Percentiles rank a stretch among this genome's conserved stretches.
Conservation (phyloP, 495 filamentous ascomycete genomes). For the Hyaloscypha finlandica region DNA sequence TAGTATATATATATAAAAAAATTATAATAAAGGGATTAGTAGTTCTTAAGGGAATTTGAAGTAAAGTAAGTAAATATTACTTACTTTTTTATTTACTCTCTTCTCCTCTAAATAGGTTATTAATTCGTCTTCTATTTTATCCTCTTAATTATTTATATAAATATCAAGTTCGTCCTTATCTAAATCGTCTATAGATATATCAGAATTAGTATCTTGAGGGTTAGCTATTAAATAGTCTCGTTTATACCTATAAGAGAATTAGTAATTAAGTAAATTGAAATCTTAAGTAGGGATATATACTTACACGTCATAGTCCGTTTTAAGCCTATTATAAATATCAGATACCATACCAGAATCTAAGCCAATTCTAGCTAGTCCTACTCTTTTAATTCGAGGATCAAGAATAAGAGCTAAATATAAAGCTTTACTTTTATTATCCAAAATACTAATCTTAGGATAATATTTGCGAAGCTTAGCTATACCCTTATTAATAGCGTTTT, state of each 20-base stretch:
- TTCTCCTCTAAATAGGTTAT: neutral
- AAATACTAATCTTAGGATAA: conserved; percentile 13
- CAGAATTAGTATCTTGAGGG: neutral
- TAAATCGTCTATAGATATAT: neutral
- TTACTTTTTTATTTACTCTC: neutral
- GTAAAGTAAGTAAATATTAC: neutral
- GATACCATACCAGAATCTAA: neutral
- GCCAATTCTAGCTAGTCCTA: neutral
- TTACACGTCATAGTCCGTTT: neutral
- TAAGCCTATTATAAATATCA: neutral
- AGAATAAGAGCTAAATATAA: conserved; percentile 16
- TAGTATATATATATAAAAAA: neutral
- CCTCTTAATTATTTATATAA: neutral
- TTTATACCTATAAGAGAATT: conserved; percentile 1
- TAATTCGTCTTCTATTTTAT: neutral
- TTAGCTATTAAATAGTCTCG: neutral
- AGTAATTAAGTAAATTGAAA: neutral
- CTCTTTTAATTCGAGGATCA: conserved; percentile 9
- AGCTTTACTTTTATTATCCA: conserved; percentile 7
- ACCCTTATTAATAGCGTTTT: too few species aligned
- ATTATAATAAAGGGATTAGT: too few species aligned
- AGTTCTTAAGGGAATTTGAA: too few species aligned
- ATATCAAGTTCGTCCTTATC: neutral
- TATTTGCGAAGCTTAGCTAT: conserved; percentile 9
- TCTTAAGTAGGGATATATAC: neutral